These are phyloP conservation scores for Dactylellina cionopaga DNA, from an alignment of 2,329 filamentous ascomycete species.

Conservation along the genomic window DNA sequence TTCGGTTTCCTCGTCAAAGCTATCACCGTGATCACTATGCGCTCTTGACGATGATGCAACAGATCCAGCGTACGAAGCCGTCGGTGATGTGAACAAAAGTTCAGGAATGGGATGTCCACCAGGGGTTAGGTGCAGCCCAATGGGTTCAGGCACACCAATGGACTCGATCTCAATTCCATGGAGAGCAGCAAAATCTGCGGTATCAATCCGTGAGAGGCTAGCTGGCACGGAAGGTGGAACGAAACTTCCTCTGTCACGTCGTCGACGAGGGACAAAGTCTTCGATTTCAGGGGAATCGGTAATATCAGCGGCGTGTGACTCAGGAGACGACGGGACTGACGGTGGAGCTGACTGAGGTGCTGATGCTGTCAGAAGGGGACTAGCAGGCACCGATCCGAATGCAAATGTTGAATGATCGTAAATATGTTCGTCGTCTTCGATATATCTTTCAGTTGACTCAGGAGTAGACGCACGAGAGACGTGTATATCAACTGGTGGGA, in stretches of 20 bases:
- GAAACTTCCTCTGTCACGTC: constrained; percentile 7
- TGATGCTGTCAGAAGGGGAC: constrained; percentile 17
- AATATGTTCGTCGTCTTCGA: neutral
- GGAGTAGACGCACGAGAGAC: constrained; percentile 50
- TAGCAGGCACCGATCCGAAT: constrained; percentile 11
- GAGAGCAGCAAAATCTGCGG: constrained; percentile 31
- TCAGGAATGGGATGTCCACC: constrained; percentile 44
- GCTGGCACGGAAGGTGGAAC: constrained; percentile 20
- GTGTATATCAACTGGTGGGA: constrained; percentile 43
- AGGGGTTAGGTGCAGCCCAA: constrained; percentile 19
- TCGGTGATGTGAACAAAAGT: constrained; percentile 44
- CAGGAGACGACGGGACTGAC: constrained; percentile 30
- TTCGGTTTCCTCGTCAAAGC: constrained; percentile 26
- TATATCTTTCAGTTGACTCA: neutral
- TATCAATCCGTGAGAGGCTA: constrained; percentile 27
- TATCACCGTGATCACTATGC: constrained; percentile 43
- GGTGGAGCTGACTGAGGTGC: constrained; percentile 1
- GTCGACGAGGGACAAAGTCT: constrained; percentile 31
- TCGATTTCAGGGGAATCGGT: constrained; percentile 41
- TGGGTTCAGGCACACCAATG: neutral
- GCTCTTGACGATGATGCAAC: constrained; percentile 32
- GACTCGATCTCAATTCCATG: constrained; percentile 45
- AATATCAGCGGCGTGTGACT: constrained; percentile 16
- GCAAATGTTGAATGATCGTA: constrained; percentile 7
- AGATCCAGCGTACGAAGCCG: constrained; percentile 43